These are phyloP conservation scores for Fusarium subglutinans DNA, from an alignment of 2,329 filamentous ascomycete genomes.

Conservation along the genomic window DNA sequence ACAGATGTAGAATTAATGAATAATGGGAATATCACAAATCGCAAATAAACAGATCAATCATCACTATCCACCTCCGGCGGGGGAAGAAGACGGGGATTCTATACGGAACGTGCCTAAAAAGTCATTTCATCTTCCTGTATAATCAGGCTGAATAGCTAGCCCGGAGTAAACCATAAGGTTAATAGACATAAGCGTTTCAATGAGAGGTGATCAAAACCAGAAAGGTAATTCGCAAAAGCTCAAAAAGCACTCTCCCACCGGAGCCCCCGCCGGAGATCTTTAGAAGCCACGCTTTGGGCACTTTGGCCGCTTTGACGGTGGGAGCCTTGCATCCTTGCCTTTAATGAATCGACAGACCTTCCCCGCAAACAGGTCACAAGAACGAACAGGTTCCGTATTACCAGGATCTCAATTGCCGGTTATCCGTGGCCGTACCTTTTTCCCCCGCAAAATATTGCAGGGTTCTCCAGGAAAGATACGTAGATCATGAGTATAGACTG, in stretches of 20 bases:
- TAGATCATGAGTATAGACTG: not conserved
- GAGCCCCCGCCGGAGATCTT: not conserved
- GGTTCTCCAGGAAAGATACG: not conserved
- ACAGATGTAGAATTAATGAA: not conserved
- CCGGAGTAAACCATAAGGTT: not conserved
- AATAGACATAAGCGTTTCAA: not conserved
- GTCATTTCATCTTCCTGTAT: not conserved
- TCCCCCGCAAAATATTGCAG: too few species aligned
- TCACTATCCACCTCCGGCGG: not conserved
- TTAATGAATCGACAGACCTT: not conserved
- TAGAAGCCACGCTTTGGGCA: too few species aligned
- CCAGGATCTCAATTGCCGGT: not conserved
- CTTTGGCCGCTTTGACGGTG: too few species aligned
- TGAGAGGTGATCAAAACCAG: not conserved
- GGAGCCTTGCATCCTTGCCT: not conserved
- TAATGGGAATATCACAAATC: not conserved
- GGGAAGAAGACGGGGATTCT: not conserved
- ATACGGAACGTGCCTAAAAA: rapidly evolving
- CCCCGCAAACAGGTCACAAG: not conserved
- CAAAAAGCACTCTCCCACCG: not conserved
- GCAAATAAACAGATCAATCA: not conserved
- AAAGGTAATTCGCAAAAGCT: too few species aligned
- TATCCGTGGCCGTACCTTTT: not conserved
- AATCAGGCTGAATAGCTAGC: not conserved
- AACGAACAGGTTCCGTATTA: not conserved